phyloP scores from a whole-genome alignment of 306 rosid genomes.

The Hylodesmum podocarpum region DNA sequence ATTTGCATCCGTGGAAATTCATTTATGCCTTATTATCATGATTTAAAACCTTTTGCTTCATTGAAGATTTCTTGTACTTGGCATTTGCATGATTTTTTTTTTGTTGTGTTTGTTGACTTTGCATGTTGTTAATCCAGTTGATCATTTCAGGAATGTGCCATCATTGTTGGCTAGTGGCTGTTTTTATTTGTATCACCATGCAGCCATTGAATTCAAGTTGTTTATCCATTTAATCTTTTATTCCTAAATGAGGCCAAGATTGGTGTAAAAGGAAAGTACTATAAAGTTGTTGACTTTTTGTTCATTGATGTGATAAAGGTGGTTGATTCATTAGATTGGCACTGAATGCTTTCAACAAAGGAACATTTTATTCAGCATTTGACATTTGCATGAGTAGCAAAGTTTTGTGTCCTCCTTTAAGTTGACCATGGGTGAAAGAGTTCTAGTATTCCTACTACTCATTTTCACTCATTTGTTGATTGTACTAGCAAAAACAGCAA shows the following conservation, averaged over 20 bases:
- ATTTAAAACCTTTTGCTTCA: not conserved
- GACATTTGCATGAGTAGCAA: not conserved
- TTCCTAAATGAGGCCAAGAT: not conserved
- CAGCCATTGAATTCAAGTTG: not conserved
- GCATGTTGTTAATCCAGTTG: conserved; percentile 3
- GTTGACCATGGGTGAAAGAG: conserved; percentile 38
- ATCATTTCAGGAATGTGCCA: conserved; percentile 1
- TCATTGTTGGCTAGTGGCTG: conserved; percentile 13
- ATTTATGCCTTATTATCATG: not conserved
- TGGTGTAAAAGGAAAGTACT: not conserved
- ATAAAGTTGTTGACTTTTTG: conserved; percentile 4
- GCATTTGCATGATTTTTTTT: not conserved
- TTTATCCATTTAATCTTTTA: not conserved
- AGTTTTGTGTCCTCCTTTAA: conserved; percentile 14
- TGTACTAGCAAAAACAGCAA: conserved; percentile 31
- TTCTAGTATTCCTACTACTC: conserved; percentile 23
- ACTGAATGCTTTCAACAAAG: not conserved
- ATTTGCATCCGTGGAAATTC: not conserved
- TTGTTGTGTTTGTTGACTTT: conserved; percentile 24
- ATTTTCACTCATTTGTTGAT: conserved; percentile 23
- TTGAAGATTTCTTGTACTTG: not conserved
- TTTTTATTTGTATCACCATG: conserved; percentile 4
- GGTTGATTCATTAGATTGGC: not conserved
- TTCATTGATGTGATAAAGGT: not conserved
- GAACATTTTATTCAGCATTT: conserved; percentile 19